These are phyloP conservation scores for Phaffia tasmanica DNA, from an alignment of 768 basidiomycete species.

Conservation along the genomic window DNA sequence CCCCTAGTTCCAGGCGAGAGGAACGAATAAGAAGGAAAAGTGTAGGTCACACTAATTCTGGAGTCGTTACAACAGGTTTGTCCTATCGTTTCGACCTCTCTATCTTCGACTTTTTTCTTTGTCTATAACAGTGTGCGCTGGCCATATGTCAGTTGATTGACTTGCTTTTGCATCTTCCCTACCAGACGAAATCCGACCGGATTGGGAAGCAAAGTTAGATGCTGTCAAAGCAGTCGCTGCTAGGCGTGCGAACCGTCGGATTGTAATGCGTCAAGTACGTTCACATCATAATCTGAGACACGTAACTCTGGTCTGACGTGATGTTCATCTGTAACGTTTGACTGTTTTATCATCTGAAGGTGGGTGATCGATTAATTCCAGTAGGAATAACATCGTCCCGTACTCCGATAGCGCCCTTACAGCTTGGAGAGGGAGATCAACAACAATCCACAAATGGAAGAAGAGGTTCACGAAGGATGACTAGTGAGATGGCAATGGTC, in stretches of 20 bases:
- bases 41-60: conserved; percentile 69
- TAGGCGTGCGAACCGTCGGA: conserved; percentile 86
- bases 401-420: conserved; percentile 47
- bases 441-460: conserved; percentile 11
- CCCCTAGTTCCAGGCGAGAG: neutral
- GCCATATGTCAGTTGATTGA: conserved; percentile 6
- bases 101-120: neutral
- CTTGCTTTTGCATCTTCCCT: neutral
- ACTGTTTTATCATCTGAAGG: conserved; percentile 34
- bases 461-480: conserved; percentile 30
- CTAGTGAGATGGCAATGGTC: conserved; percentile 42
- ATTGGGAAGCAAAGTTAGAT: conserved; percentile 94
- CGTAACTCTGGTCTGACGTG: neutral
- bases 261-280: conserved; percentile 79
- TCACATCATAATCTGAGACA: neutral
- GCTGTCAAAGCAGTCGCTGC: conserved; percentile 89
- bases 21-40: conserved; percentile 55
- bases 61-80: conserved; percentile 82
- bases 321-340: neutral
- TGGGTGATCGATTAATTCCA: conserved; percentile 92
- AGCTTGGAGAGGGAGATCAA: conserved; percentile 38
- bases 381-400: conserved; percentile 80
- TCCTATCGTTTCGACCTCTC: conserved; percentile 26
- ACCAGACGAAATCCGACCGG: conserved; percentile 87
- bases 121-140: conserved; percentile 6